Evolutionary conservation across 345 rosid genomes (phyloP), one percentile per base, ranked within the genome.

Genomic region (Eutrema japonicum): DNA sequence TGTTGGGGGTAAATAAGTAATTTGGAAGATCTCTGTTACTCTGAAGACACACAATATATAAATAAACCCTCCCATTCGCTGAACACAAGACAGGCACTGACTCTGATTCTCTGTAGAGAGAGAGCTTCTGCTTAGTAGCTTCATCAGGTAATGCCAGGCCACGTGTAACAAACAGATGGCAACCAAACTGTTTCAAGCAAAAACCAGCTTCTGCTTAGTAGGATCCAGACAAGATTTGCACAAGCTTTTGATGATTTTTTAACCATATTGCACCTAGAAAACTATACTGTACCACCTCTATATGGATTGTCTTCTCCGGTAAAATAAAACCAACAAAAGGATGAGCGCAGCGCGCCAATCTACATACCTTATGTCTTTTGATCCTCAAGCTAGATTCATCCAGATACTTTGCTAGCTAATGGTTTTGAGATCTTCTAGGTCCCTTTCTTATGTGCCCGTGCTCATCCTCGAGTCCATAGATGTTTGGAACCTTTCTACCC

Each of bases 181-280:
- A 70, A 30, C 67, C 50, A 50, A 71, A 40, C 62, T 41, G 69
- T 51, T 41, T 62, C 53, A 71, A 38, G 60, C 37, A 62, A 43
- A 40, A 61, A 12, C 35, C 48, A 35, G 36, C 5, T n/a, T 6
- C 47, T 13, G 6, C 18, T 53, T 38, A 38, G 22, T 40, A 49
- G 4, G 42, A 51, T 30, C 62, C 13, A 14, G 4, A 41, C 52
- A 26, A 48, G 22, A 47, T 29, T 14, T 48, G 42, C 22, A 14
- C 2, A 62, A 51, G 62, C 76, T 63, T 63, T 6, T 53, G 63
- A 32, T 53, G 64, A 36, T 61, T 22, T 26, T 45, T 5, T 48
- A 3, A 73, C 33, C 33, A 55, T 45, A 22, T 64, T 64, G 13
- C 29, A 22, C 64, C 41, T 52, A 8, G 14, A 52, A 53, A 26